Conservation (phyloP, 2,329 filamentous ascomycete genomes). For the Gaeumannomyces tritici region DNA sequence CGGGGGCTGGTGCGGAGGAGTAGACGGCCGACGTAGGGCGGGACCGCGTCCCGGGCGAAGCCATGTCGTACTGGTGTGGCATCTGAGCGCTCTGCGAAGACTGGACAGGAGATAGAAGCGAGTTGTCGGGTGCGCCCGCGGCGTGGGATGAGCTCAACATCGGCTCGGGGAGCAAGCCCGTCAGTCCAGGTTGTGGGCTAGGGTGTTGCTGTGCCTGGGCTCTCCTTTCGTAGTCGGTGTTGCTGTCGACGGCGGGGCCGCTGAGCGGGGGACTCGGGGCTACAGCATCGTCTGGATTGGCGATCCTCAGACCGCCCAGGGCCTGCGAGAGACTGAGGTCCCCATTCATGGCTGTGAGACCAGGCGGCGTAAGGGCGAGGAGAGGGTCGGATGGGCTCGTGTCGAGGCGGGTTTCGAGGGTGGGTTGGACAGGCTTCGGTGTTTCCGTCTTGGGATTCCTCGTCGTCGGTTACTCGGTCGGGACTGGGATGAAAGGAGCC, state of each 20-base stretch:
- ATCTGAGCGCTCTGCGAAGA: not conserved
- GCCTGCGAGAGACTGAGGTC: slow-evolving; percentile 88
- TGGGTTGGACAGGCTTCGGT: not conserved
- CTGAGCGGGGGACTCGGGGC: slow-evolving; percentile 14
- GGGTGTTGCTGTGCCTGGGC: not conserved
- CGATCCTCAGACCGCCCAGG: slow-evolving; percentile 89
- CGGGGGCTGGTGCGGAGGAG: slow-evolving; percentile 3
- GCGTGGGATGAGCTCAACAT: not conserved
- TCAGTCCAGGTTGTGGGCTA: not conserved
- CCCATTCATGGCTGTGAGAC: slow-evolving; percentile 61
- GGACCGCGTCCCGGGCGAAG: slow-evolving; percentile 7
- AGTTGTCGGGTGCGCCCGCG: not conserved
- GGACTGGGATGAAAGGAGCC: not conserved
- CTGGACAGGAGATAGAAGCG: not conserved
- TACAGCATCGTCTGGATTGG: slow-evolving; percentile 76
- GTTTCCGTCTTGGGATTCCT: not conserved
- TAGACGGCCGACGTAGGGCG: slow-evolving; percentile 23
- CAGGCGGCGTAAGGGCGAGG: not conserved
- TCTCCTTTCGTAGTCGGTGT: not conserved
- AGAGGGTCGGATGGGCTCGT: not conserved
- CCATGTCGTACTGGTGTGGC: slow-evolving; percentile 7
- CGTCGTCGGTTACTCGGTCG: not conserved
- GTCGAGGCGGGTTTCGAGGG: not conserved
- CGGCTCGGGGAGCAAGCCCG: not conserved
- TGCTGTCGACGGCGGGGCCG: not conserved